Evolutionary conservation across 202 grass and related monocot genomes (phyloP), one percentile per base, ranked within the genome.

Genomic region (Alloteropsis angusta): DNA sequence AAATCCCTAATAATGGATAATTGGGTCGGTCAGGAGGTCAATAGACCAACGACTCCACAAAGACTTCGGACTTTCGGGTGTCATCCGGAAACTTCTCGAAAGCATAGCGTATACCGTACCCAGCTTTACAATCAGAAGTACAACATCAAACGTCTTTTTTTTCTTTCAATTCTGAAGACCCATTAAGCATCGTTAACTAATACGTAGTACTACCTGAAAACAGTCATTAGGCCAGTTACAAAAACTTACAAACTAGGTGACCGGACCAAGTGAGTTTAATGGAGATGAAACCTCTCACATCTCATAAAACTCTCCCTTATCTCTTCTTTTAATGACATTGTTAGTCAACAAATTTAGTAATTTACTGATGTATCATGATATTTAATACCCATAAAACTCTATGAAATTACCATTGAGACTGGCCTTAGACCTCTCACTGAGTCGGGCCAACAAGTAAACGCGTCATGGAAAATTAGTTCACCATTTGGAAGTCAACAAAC

Each of bases 21-120:
- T 19, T 10, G 54, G 10, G 54, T 38, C 2, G 1, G 2, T 73
- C 52, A 8, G 7, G 0, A 4, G 37, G 55, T 71, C 45, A 76
- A 82, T 55, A 55, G 12, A 75, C 55, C 84, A 86, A 82, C 84
- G 37, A 55, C 78, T 54, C 64, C 78, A 42, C 78, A 46, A 56
- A 14, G 53, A 75, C 63, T 3, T 15, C 0, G 3, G 45, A 68
- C 62, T 25, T 52, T 41, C 1, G 25, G 15, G 28, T 13, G 32
- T 34, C 60, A 43, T 18, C 52, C 76, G 22, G 9, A 44, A 19
- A 63, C 54, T 37, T 48, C 46, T 42, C 9, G 16, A 54, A 58
- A 74, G 9, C 26, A 48, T 17, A 66, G 25, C 1, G 1, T 54
- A 10, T 42, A 7, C 72, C 17, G 36, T 53, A 30, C n/a, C 16